phyloP scores from a whole-genome alignment of 129 eudicot species.

The Cynara cardunculus region DNA sequence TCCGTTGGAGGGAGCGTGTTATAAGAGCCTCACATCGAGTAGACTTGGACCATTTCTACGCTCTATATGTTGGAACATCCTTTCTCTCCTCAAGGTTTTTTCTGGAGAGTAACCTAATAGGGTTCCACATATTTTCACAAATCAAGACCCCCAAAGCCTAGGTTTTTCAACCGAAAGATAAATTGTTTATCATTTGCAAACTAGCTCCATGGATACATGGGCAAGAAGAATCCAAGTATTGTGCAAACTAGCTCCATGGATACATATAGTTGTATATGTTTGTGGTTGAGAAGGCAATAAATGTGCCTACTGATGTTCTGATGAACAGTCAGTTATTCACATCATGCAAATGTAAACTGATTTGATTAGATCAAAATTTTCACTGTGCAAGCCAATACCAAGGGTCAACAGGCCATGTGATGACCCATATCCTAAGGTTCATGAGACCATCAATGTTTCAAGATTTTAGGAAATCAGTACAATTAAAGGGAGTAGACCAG shows the following conservation, averaged over 20 bases:
- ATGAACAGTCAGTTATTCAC: neutral
- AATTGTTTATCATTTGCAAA: neutral
- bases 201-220: constrained; percentile 2
- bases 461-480: constrained; percentile 16
- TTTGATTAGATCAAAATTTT: neutral
- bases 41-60: neutral
- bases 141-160: neutral
- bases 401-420: constrained; percentile 18
- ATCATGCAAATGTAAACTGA: neutral
- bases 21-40: too few species aligned
- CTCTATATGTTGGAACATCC: neutral
- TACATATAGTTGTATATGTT: neutral
- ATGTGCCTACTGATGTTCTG: neutral
- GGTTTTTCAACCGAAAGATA: constrained; percentile 4
- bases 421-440: constrained; percentile 13
- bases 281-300: neutral
- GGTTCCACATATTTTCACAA: neutral
- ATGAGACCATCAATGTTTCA: constrained; percentile 16
- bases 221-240: neutral
- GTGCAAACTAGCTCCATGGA: neutral
- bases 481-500: neutral
- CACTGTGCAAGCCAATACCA: neutral
- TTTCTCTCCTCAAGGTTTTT: too few species aligned
- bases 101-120: too few species aligned
- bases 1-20: too few species aligned